These are phyloP conservation scores for Rhytidiadelphus loreus DNA, from an alignment of 225 moss, liverwort and hornwort species.

Conservation along the genomic window DNA sequence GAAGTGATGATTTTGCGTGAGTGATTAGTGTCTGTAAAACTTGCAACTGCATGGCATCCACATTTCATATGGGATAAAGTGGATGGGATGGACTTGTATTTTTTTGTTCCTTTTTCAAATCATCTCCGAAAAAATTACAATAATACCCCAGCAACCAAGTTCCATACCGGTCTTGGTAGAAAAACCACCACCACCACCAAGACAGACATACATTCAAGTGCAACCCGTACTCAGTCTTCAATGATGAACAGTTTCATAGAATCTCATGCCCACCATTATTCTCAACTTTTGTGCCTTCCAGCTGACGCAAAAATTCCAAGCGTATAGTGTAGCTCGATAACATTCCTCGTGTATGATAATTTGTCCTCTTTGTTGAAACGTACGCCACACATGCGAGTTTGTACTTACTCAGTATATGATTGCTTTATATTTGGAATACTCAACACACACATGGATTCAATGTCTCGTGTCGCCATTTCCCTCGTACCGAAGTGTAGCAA, in stretches of 20 bases:
- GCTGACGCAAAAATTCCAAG: neutral
- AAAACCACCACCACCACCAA: neutral
- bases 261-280: conserved; percentile 1
- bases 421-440: neutral
- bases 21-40: no score
- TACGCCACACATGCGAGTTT: neutral
- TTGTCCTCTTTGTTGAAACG: neutral
- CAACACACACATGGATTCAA: neutral
- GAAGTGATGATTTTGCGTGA: no score
- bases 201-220: no score
- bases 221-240: neutral
- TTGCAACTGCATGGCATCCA: neutral
- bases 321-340: neutral
- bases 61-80: neutral
- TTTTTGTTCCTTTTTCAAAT: neutral
- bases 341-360: neutral
- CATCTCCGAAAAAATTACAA: neutral
- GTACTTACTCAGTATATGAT: neutral
- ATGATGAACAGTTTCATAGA: neutral
- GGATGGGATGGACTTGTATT: neutral
- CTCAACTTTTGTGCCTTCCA: neutral
- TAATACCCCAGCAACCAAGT: neutral
- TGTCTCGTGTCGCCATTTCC: neutral
- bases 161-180: neutral
- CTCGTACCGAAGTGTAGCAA: neutral